Conservation (phyloP, 2,329 filamentous ascomycete species). For the Cytospora mali region DNA sequence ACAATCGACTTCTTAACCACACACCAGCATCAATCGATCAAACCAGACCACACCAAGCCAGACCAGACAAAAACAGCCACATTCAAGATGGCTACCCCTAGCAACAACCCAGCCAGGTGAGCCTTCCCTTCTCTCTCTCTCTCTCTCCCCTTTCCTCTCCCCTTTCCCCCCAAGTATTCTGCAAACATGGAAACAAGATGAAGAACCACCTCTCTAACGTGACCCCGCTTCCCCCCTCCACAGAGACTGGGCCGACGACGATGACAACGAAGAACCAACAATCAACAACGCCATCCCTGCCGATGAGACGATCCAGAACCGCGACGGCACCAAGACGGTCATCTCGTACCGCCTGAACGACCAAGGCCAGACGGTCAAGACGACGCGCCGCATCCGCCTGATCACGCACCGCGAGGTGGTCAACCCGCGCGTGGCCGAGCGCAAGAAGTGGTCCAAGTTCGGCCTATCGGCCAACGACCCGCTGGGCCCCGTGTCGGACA, state of each 20-base stretch:
- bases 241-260: conserved; percentile 91
- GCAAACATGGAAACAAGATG: neutral
- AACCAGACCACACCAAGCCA: neutral
- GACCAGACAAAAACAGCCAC: neutral
- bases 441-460: conserved; percentile 92
- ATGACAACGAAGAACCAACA: conserved; percentile 82
- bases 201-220: conserved; percentile 4
- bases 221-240: neutral
- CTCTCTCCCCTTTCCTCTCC: neutral
- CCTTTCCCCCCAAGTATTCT: neutral
- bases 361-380: conserved; percentile 93
- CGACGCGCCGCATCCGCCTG: conserved; percentile 91
- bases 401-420: conserved; percentile 90
- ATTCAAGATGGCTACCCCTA: conserved; percentile 5
- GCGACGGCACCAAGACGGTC: conserved; percentile 96
- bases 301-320: conserved; percentile 90
- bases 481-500: conserved; percentile 81
- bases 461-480: conserved; percentile 85
- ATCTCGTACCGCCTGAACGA: conserved; percentile 91
- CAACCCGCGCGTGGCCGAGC: conserved; percentile 94
- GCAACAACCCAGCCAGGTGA: conserved; percentile 22
- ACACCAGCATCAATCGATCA: neutral
- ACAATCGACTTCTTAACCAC: conserved; percentile 1
- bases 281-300: conserved; percentile 68
- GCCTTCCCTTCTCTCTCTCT: neutral